phyloP scores from a whole-genome alignment of 169 alveolate species.

The Plasmodium billcollinsi region DNA sequence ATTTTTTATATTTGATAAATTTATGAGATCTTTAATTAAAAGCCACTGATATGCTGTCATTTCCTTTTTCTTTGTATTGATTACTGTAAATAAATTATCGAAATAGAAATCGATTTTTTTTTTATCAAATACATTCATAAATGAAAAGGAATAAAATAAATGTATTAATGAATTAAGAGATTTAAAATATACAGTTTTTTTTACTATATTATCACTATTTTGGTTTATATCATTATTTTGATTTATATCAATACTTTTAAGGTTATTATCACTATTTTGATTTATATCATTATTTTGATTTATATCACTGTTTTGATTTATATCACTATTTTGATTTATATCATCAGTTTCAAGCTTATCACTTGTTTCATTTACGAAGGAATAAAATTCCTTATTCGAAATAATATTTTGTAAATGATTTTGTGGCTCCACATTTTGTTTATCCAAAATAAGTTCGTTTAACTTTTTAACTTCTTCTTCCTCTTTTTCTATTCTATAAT shows the following conservation, averaged over 20 bases:
- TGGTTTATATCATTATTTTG: not conserved
- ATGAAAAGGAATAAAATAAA: constrained; percentile 35
- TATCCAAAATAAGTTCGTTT: constrained; percentile 33
- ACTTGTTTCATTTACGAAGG: constrained; percentile 7
- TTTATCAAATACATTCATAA: constrained; percentile 40
- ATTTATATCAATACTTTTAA: not conserved
- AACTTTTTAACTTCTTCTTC: constrained; percentile 39
- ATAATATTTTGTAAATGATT: not conserved
- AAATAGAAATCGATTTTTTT: constrained; percentile 24
- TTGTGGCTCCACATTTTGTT: not conserved
- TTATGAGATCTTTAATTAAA: constrained; percentile 34
- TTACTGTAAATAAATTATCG: constrained; percentile 63
- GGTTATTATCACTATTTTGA: not conserved
- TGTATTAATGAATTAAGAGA: constrained; percentile 52
- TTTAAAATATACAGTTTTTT: not conserved
- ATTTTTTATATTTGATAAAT: constrained; percentile 31
- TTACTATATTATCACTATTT: not conserved
- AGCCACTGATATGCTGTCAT: constrained; percentile 76
- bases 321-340: not conserved
- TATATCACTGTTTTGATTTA: too few relatives aligned
- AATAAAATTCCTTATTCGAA: constrained; percentile 32
- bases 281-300: not conserved
- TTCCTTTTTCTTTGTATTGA: constrained; percentile 47
- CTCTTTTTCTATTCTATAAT: constrained; percentile 25
- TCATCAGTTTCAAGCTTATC: not conserved